Evolutionary conservation across 202 grass and related monocot genomes (phyloP), one percentile per base, ranked within the genome.

Genomic region (Panicum hallii): DNA sequence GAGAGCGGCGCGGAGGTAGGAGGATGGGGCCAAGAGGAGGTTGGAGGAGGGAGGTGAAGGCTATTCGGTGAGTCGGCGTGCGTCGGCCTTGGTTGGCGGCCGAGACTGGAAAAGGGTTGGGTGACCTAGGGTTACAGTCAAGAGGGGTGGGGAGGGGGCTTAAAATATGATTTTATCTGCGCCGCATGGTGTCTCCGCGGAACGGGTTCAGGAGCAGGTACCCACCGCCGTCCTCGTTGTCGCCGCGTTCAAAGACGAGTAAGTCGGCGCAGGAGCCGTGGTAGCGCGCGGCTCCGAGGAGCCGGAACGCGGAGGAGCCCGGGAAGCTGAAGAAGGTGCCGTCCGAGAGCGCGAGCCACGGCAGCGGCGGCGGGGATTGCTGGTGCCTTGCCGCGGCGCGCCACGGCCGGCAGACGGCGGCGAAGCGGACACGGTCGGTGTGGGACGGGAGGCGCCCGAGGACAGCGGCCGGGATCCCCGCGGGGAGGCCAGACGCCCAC

Each of bases 371-470:
- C 46, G 58, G 23, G 0, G 36, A 11, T 0, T n/a, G 19, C 16
- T 74, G 71, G 7, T 11, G 30, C 7, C 1, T 0, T 1, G 63
- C 26, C 11, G 28, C 19, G 46, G 63, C 20, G 20, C 49, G 46
- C 75, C 75, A 78, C 2, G n/a, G 4, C 1, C 6, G 5, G 64
- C 67, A 58, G 22, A 82, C 67, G 64, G 57, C 41, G 64, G 36
- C 44, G 40, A 71, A 82, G 46, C 65, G 67, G 79, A 82, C 11
- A 45, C 40, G 63, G 20, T 68, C 44, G 56, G 57, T 22, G 44
- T 64, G 79, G 15, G 79, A 67, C 5, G 63, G 52, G 7, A 82
- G 44, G 34, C 36, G 46, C 38, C 67, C 11, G 8, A 71, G 52
- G 26, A 71, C 26, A 2, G 32, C 32, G 44, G 19, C 28, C 11